A percentile compares a stretch with the other conserved stretches of the same genome.
Evolutionary conservation across 495 filamentous ascomycete genomes (phyloP).

Genomic region (Thozetella sp.): DNA sequence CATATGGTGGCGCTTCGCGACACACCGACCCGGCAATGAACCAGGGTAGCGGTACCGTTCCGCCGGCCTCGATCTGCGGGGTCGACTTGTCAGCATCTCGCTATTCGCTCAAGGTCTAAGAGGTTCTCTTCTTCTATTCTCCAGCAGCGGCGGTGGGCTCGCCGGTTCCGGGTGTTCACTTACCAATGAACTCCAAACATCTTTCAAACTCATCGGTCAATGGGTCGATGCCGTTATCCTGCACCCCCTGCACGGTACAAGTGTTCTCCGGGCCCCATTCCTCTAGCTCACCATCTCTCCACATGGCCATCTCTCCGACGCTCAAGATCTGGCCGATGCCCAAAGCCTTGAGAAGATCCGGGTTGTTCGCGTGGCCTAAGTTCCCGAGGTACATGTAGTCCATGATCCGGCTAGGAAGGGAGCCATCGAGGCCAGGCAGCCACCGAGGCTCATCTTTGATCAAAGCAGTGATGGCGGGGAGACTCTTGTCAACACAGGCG

Average conservation of each 20-base stretch:
- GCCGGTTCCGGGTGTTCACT: too few species aligned
- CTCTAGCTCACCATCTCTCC: constrained; percentile 68
- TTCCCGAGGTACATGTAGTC: constrained; percentile 98
- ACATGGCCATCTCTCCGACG: constrained; percentile 88
- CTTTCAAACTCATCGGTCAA: constrained; percentile 84
- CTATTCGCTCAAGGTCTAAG: too few species aligned
- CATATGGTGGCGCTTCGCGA: constrained; percentile 95
- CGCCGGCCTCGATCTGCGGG: constrained; percentile 69
- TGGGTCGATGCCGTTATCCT: constrained; percentile 96
- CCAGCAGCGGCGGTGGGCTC: neutral
- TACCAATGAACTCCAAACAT: constrained; percentile 92
- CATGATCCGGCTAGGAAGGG: constrained; percentile 82
- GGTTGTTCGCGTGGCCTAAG: constrained; percentile 89
- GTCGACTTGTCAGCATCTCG: neutral
- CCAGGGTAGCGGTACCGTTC: constrained; percentile 82
- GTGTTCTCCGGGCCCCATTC: constrained; percentile 74
- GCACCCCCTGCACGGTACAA: constrained; percentile 79
- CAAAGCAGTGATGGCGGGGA: constrained; percentile 44
- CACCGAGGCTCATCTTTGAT: constrained; percentile 67
- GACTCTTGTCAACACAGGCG: constrained; percentile 28
- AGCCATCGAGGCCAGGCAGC: constrained; percentile 85
- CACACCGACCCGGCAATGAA: constrained; percentile 96
- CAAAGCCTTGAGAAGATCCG: constrained; percentile 73
- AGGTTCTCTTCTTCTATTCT: too few species aligned
- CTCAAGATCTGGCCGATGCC: constrained; percentile 88